Evolutionary conservation across 2,329 filamentous ascomycete genomes (phyloP).

Genomic region (Cucurbitaria berberidis): DNA sequence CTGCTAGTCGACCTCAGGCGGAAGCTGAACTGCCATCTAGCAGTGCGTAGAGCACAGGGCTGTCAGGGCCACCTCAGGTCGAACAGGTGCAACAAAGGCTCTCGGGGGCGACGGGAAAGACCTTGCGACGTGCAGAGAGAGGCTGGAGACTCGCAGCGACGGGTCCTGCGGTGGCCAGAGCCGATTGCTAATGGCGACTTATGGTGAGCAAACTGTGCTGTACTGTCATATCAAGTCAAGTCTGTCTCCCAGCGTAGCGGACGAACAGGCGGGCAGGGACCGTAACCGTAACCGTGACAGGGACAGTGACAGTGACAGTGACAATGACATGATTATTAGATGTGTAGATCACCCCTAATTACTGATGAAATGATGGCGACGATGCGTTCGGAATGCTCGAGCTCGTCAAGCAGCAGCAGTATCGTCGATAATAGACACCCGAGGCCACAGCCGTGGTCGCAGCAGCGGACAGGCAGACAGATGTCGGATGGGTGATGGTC

Average conservation of each 20-base stretch:
- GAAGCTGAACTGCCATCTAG: conserved; percentile 31
- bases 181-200: conserved; percentile 10
- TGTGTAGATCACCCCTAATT: too few species aligned
- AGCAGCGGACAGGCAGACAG: conserved; percentile 12
- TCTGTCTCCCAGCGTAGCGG: conserved; percentile 8
- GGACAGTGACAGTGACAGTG: too few species aligned
- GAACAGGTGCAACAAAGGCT: conserved; percentile 31
- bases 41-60: conserved; percentile 24
- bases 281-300: too few species aligned
- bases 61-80: too few species aligned
- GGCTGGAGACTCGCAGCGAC: conserved; percentile 13
- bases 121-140: conserved; percentile 5
- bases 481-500: conserved; percentile 11
- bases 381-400: too few species aligned
- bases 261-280: conserved; percentile 18
- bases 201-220: conserved; percentile 10
- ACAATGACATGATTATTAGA: too few species aligned
- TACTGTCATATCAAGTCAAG: too few species aligned
- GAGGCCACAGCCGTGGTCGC: too few species aligned
- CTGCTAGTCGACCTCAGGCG: conserved; percentile 36
- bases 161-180: conserved; percentile 12
- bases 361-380: too few species aligned
- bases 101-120: conserved; percentile 5
- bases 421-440: too few species aligned
- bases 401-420: too few species aligned